Evolutionary conservation across 768 basidiomycete species (phyloP), one percentile per base, ranked within the genome.

Genomic region (Leucocoprinus birnbaumii): DNA sequence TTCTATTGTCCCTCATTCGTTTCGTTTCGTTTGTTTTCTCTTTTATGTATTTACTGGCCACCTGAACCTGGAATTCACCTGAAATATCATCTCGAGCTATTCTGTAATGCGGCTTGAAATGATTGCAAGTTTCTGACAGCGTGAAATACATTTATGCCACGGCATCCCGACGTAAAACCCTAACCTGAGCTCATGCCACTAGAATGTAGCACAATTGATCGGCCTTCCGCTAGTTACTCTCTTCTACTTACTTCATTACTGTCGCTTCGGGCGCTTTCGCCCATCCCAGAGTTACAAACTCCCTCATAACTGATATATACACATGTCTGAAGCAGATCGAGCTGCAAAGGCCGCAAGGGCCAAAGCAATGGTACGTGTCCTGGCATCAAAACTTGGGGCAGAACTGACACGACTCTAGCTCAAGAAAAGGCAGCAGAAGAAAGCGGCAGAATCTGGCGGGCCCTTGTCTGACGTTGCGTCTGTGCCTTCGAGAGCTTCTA

Each of bases 331-430:
- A 62, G 84, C 85, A 56, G 91, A 93, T 58, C 82, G 91, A 58
- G 88, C 89, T 51, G 83, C 82, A 14, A 91, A 88, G 70, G 82
- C 91, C 53, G 91, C 91, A 2, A 82, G 91, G 58, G 91, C 88
- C 53, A 90, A 88, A 68, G 90, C 88, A 47, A 65, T 94, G 82
- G 91, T 92, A 66, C 55, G 79, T 6, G 26, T 58, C 42, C 55
- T 54, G 19, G 48, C 41, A 22, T 38, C 13, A 14, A 26, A 43
- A 10, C 8, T 18, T 31, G 11, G 27, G 40, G 26, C 24, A 26
- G 9, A 40, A 3, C 18, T 42, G 27, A 42, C 41, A 4, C 35
- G 26, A 48, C 48, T 50, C 31, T 52, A 92, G 89, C 78, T 92
- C 67, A 90, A 91, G 78, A 90, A 89, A 70, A 80, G 86, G 56